Percentiles rank a stretch among this genome's conserved stretches.
These are phyloP conservation scores for Fusarium sp. DNA, from an alignment of 2,329 filamentous ascomycete genomes.

Conservation along the genomic window DNA sequence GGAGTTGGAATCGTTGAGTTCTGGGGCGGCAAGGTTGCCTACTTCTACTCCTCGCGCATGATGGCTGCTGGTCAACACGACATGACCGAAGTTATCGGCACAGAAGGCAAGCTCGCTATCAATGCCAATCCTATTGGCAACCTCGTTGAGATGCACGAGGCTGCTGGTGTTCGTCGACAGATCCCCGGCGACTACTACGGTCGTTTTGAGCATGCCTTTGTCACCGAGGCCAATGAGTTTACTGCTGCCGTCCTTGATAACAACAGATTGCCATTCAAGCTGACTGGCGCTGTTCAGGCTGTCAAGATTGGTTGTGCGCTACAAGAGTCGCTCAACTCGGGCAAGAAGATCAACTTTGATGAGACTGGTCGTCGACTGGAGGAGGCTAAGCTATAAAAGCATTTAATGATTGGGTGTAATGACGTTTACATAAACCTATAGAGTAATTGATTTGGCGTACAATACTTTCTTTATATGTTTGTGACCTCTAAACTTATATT, in stretches of 20 bases:
- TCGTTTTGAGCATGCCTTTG: constrained; percentile 72
- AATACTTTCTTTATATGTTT: not conserved
- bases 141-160: constrained; percentile 67
- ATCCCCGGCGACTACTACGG: constrained; percentile 73
- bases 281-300: constrained; percentile 69
- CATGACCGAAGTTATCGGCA: constrained; percentile 76
- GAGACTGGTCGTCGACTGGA: constrained; percentile 50
- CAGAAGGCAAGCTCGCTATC: constrained; percentile 71
- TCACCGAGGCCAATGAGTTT: constrained; percentile 74
- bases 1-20: constrained; percentile 73
- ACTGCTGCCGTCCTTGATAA: constrained; percentile 70
- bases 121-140: constrained; percentile 69
- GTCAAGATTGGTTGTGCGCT: constrained; percentile 72
- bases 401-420: not conserved
- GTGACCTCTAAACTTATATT: too few relatives aligned
- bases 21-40: constrained; percentile 72
- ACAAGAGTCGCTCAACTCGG: constrained; percentile 68
- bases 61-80: constrained; percentile 78
- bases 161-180: constrained; percentile 65
- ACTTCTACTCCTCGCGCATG: constrained; percentile 75
- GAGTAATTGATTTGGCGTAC: constrained; percentile 1
- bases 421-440: constrained; percentile 10
- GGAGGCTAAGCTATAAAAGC: constrained; percentile 38
- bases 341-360: constrained; percentile 71
- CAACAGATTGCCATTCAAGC: constrained; percentile 66